A percentile compares a stretch with the other conserved stretches of the same genome.
Conservation (phyloP, 768 basidiomycete genomes). For the Suillus brevipes region DNA sequence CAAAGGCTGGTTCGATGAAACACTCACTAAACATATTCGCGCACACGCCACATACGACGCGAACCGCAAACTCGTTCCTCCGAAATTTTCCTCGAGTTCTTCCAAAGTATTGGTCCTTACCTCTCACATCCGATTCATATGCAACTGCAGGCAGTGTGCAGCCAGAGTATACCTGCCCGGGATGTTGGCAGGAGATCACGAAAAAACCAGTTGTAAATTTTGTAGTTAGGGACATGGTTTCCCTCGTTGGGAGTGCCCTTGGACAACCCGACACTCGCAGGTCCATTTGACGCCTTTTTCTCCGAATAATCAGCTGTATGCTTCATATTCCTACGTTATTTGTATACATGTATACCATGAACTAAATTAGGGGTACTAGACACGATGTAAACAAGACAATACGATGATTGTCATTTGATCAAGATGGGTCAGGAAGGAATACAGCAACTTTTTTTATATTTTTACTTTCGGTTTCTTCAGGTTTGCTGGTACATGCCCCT, state of each 20-base stretch:
- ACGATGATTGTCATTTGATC: not conserved
- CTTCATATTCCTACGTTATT: not conserved
- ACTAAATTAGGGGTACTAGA: conserved; percentile 2
- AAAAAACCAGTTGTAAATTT: conserved; percentile 60
- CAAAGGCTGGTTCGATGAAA: conserved; percentile 52
- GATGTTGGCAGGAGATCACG: conserved; percentile 53
- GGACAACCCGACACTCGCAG: conserved; percentile 47
- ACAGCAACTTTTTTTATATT: conserved; percentile 40
- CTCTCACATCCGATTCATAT: conserved; percentile 14
- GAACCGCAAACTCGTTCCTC: conserved; percentile 24
- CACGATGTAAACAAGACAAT: conserved; percentile 1
- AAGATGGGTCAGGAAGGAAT: not conserved
- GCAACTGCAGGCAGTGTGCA: conserved; percentile 25
- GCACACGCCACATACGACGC: conserved; percentile 46
- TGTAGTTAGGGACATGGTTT: conserved; percentile 56
- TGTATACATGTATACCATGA: conserved; percentile 2
- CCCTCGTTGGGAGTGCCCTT: conserved; percentile 44
- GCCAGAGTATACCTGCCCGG: conserved; percentile 67
- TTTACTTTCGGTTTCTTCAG: too few relatives aligned
- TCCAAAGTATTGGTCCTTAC: conserved; percentile 16
- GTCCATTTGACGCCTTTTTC: conserved; percentile 55
- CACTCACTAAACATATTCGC: conserved; percentile 48
- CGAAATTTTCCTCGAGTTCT: conserved; percentile 21
- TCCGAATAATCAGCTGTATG: conserved; percentile 13
- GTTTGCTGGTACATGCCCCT: too few relatives aligned